Conservation (phyloP, 192 early-diverging fungal genomes). For the Coemansia sp. region DNA sequence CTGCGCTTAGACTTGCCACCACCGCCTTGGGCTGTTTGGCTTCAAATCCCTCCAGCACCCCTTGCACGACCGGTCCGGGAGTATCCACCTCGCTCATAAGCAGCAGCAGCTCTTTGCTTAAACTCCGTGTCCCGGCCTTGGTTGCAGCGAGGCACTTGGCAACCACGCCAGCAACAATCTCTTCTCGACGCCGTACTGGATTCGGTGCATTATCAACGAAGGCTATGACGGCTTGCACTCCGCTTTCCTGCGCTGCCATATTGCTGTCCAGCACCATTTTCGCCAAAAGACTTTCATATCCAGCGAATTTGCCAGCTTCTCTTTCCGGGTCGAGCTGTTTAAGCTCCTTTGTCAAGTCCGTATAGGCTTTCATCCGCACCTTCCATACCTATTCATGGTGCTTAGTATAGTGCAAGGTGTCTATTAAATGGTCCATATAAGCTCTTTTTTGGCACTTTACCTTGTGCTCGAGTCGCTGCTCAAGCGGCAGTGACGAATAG, state of each 20-base stretch:
- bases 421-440: background rate
- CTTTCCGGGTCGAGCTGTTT: constrained; percentile 60
- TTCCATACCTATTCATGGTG: constrained; percentile 79
- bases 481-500: constrained; percentile 70
- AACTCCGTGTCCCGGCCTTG: constrained; percentile 74
- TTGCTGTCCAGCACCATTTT: constrained; percentile 86
- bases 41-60: constrained; percentile 69
- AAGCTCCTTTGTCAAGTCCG: constrained; percentile 71
- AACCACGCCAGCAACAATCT: constrained; percentile 71
- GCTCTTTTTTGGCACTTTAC: constrained; percentile 44
- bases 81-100: constrained; percentile 86
- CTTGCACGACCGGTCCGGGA: constrained; percentile 79
- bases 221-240: constrained; percentile 68
- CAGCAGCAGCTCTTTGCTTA: constrained; percentile 76
- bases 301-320: constrained; percentile 63
- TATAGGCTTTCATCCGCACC: constrained; percentile 81
- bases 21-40: constrained; percentile 93
- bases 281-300: constrained; percentile 69
- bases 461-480: constrained; percentile 81
- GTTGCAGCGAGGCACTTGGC: constrained; percentile 86
- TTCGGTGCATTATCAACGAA: constrained; percentile 81
- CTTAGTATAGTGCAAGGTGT: background rate
- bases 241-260: constrained; percentile 86
- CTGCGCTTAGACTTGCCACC: constrained; percentile 62
- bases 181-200: constrained; percentile 65